A percentile compares a stretch with the other conserved stretches of the same genome.
These are phyloP conservation scores for Zygosaccharomyces bisporus DNA, from an alignment of 805 yeast genomes.

Conservation along the genomic window DNA sequence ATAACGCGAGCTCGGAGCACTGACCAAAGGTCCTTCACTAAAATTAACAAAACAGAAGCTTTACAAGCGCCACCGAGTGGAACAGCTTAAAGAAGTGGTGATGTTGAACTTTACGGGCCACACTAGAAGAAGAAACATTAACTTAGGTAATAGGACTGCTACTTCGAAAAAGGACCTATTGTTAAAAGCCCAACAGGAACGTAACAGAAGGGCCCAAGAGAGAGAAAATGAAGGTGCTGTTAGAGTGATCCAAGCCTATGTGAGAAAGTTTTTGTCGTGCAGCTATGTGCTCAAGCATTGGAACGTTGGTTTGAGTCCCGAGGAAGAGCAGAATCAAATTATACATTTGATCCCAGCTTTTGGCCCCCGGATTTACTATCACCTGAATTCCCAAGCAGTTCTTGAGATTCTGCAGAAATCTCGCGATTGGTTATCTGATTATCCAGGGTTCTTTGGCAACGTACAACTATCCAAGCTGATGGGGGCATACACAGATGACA, in stretches of 20 bases:
- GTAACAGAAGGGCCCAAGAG: constrained; percentile 59
- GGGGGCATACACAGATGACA: constrained; percentile 12
- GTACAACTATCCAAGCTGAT: constrained; percentile 11
- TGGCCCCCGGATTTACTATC: constrained; percentile 27
- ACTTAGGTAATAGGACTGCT: constrained; percentile 48
- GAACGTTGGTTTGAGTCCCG: constrained; percentile 17
- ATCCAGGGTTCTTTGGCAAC: constrained; percentile 15
- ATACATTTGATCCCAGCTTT: constrained; percentile 32
- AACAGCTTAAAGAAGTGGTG: not conserved
- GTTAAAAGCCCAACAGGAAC: constrained; percentile 60
- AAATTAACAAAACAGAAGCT: not conserved
- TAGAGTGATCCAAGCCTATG: constrained; percentile 45
- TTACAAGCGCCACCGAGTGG: not conserved
- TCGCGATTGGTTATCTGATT: constrained; percentile 11
- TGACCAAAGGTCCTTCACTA: not conserved
- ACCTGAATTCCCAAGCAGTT: constrained; percentile 13
- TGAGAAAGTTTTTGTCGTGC: constrained; percentile 41
- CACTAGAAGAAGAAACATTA: constrained; percentile 53
- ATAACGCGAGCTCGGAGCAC: constrained; percentile 3
- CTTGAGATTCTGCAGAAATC: constrained; percentile 10
- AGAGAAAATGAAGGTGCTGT: constrained; percentile 51
- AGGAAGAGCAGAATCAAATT: constrained; percentile 15
- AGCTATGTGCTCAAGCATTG: constrained; percentile 25
- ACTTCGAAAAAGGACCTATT: constrained; percentile 44
- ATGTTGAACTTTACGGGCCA: constrained; percentile 65